These are phyloP conservation scores for Raddia distichophylla DNA, from an alignment of 176 grass and related monocot genomes.

Conservation along the genomic window DNA sequence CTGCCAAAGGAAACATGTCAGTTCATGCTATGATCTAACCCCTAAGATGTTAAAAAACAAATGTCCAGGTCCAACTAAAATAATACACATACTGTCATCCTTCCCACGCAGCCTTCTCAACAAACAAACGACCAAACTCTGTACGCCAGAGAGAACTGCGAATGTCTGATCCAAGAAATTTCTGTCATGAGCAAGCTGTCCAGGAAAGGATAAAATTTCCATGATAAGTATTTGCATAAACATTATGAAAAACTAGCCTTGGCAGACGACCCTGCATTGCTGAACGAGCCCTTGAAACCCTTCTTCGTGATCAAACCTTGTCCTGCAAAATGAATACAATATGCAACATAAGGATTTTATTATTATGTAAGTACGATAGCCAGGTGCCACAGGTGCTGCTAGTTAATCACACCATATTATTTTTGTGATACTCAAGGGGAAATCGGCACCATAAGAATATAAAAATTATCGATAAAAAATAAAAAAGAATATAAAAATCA, in stretches of 20 bases:
- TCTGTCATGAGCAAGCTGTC: not conserved
- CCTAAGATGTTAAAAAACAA: not conserved
- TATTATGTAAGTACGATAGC: not conserved
- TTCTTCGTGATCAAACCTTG: slow-evolving; percentile 89
- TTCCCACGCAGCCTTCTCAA: slow-evolving; percentile 88
- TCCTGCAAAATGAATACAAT: slow-evolving; percentile 47
- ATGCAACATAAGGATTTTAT: slow-evolving; percentile 17
- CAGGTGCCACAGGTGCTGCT: not conserved
- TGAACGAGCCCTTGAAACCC: slow-evolving; percentile 85
- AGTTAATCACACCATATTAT: slow-evolving; percentile 4
- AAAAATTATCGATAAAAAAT: too few relatives aligned
- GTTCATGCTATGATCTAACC: slow-evolving; percentile 27
- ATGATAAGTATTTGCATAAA: slow-evolving; percentile 15
- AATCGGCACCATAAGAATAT: too few relatives aligned
- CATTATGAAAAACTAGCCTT: slow-evolving; percentile 58
- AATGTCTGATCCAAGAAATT: slow-evolving; percentile 73
- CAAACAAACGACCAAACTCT: slow-evolving; percentile 89
- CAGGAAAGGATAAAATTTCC: not conserved
- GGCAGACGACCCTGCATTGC: slow-evolving; percentile 78
- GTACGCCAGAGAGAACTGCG: slow-evolving; percentile 89
- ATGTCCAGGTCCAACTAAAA: not conserved
- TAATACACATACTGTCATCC: slow-evolving; percentile 76
- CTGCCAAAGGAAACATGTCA: slow-evolving; percentile 51
- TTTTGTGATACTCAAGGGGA: not conserved
- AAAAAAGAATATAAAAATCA: too few relatives aligned